These are phyloP conservation scores for Microdochium bolleyi DNA, from an alignment of 2,329 filamentous ascomycete species.

Conservation along the genomic window DNA sequence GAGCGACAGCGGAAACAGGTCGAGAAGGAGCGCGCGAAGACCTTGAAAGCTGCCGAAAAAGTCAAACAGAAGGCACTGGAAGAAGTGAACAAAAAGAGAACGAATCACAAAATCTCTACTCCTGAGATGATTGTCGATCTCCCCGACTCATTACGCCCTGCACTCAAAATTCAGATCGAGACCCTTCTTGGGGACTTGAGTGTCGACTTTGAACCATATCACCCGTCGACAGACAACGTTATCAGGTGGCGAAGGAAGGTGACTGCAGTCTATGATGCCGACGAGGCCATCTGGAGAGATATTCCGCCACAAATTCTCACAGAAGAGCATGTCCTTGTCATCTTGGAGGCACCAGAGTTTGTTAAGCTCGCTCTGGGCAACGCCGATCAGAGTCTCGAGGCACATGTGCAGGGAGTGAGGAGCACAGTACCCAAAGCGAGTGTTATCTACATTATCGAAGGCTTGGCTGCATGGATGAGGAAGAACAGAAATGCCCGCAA, in stretches of 20 bases:
- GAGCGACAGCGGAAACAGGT: conserved; percentile 48
- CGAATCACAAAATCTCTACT: conserved; percentile 65
- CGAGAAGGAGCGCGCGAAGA: conserved; percentile 52
- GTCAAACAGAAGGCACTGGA: conserved; percentile 57
- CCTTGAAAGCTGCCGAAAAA: conserved; percentile 55
- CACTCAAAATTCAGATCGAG: conserved; percentile 35
- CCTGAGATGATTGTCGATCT: conserved; percentile 74
- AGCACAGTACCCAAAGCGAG: conserved; percentile 41
- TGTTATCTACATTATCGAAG: conserved; percentile 66
- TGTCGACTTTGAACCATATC: conserved; percentile 28
- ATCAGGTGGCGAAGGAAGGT: conserved; percentile 65
- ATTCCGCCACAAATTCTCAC: conserved; percentile 38
- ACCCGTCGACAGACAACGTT: conserved; percentile 31
- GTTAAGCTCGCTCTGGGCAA: conserved; percentile 46
- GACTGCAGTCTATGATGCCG: conserved; percentile 52
- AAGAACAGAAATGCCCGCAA: conserved; percentile 63
- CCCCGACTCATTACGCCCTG: conserved; percentile 44
- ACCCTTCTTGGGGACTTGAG: conserved; percentile 41
- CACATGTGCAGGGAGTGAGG: conserved; percentile 50
- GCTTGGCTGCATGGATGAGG: conserved; percentile 55
- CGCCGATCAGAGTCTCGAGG: conserved; percentile 42
- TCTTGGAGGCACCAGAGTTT: conserved; percentile 58
- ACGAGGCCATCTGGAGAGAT: conserved; percentile 58
- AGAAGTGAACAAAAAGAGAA: conserved; percentile 65
- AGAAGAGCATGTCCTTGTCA: conserved; percentile 55